A percentile compares a stretch with the other conserved stretches of the same genome.
Evolutionary conservation across 306 rosid species (phyloP).

Genomic region (Sesbania bispinosa): DNA sequence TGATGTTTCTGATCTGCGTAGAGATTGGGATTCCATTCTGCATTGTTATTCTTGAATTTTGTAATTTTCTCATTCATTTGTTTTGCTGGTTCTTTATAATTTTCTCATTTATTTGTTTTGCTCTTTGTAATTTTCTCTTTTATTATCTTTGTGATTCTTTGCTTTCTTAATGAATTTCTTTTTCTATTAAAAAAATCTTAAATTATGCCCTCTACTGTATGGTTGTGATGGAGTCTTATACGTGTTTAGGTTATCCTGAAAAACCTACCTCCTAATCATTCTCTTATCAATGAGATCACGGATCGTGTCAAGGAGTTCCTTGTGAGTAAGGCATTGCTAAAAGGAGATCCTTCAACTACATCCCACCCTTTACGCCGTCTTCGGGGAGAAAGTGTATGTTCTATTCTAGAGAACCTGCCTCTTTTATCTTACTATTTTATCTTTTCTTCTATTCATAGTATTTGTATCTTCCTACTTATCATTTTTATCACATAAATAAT

Average conservation of each 20-base stretch:
- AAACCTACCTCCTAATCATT: conserved; percentile 84
- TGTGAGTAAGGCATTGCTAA: conserved; percentile 73
- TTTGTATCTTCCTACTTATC: background rate
- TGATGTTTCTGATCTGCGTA: background rate
- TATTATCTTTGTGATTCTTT: background rate
- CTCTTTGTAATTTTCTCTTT: no score
- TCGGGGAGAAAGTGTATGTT: conserved; percentile 70
- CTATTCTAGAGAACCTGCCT: conserved; percentile 2
- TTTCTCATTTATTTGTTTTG: background rate
- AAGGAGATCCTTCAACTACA: conserved; percentile 64
- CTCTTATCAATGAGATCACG: conserved; percentile 76
- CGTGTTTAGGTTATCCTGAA: conserved; percentile 71
- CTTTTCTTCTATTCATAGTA: background rate
- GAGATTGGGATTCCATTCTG: conserved; percentile 8
- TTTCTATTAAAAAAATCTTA: background rate
- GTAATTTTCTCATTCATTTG: no score
- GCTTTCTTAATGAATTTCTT: background rate
- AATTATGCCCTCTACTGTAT: background rate
- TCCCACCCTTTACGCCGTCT: conserved; percentile 63
- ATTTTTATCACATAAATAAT: background rate
- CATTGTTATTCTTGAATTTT: conserved; percentile 6
- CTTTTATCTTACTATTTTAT: background rate
- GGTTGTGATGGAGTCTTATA: conserved; percentile 26
- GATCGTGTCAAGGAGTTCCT: conserved; percentile 82
- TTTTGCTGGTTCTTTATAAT: background rate